These are phyloP conservation scores for Yamadazyma jaroonii DNA, from an alignment of 1,139 yeast genomes.

Conservation along the genomic window DNA sequence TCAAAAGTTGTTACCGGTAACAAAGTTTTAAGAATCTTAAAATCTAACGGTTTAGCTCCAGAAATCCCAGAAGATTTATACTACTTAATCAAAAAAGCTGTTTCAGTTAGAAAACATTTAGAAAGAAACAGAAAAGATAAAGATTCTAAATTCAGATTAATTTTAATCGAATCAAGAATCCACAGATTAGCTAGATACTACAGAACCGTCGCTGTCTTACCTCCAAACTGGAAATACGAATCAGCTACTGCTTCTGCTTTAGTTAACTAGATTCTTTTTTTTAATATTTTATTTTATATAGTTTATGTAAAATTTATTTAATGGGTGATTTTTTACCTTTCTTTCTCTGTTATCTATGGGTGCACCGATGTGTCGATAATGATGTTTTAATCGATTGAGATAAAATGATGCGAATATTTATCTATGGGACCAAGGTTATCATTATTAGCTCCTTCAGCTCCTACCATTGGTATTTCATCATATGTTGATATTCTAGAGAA, in stretches of 20 bases:
- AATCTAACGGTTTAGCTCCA: conserved; percentile 99
- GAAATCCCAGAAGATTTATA: conserved; percentile 99
- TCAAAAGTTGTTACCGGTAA: conserved; percentile 97
- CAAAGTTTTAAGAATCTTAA: conserved; percentile 99
- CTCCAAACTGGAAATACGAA: conserved; percentile 99
- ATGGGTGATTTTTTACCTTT: background rate
- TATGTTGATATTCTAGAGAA: conserved; percentile 77
- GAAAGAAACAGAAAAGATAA: conserved; percentile 99
- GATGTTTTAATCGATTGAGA: too few relatives aligned
- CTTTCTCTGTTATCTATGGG: too few relatives aligned
- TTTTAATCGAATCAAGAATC: conserved; percentile 99
- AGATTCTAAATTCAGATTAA: conserved; percentile 99
- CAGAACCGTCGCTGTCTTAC: conserved; percentile 98
- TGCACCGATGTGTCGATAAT: too few relatives aligned
- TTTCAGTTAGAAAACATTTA: conserved; percentile 98
- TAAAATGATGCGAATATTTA: background rate
- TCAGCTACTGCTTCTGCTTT: conserved; percentile 99
- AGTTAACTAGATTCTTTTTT: conserved; percentile 68
- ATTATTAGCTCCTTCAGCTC: conserved; percentile 82
- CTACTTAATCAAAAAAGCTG: conserved; percentile 99
- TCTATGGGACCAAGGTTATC: conserved; percentile 87
- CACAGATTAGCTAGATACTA: conserved; percentile 99
- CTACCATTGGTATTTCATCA: conserved; percentile 88
- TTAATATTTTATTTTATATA: conserved; percentile 3
- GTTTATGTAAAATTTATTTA: conserved; percentile 7